Evolutionary conservation across 768 basidiomycete species (phyloP), one percentile per base, ranked within the genome.

Genomic region (Psilocybe sp.): DNA sequence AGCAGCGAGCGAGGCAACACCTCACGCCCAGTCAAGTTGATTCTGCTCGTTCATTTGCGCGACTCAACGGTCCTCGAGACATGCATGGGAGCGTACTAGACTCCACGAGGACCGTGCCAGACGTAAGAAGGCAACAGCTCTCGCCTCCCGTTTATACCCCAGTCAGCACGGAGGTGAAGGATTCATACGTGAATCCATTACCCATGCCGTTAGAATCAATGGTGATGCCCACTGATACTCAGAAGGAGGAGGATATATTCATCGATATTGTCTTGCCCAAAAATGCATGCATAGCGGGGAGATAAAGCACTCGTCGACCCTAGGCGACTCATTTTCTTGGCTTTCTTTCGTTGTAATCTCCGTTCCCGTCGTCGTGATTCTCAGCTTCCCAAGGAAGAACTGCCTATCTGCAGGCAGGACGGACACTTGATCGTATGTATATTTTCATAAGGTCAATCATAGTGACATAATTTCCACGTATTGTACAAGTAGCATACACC

Each of bases 161-260:
- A 18, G 14, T 9, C 11, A 32, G 8, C 15, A 16, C 23, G 5
- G 23, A 28, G 23, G 23, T 28, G 23, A 28, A 28, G 23, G 23
- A 28, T 23, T 39, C 64, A 43, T 65, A 61, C 47, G 64, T 76
- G 19, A 69, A 79, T 55, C 82, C 82, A 9, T 70, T 85, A 13
- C 83, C 83, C 10, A 79, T 77, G 58, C 79, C 81, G 9, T 65
- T 77, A n/a, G 69, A 72, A 37, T 67, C 77, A 40, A 84, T 84
- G 82, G 53, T 75, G 40, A 55, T 28, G 23, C 23, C 43, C 41
- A 49, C 45, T 49, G 46, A 55, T 57, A 57, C 56, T 51, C 56
- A 57, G 10, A 36, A 32, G n/a, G 34, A 49, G 19, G 53, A 57
- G 46, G 57, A 54, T 31, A 20, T 45, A 13, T 48, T 47, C 46